Base-by-base conservation (phyloP, 352 stramenopile species). In the Phytophthora pisi region DNA sequence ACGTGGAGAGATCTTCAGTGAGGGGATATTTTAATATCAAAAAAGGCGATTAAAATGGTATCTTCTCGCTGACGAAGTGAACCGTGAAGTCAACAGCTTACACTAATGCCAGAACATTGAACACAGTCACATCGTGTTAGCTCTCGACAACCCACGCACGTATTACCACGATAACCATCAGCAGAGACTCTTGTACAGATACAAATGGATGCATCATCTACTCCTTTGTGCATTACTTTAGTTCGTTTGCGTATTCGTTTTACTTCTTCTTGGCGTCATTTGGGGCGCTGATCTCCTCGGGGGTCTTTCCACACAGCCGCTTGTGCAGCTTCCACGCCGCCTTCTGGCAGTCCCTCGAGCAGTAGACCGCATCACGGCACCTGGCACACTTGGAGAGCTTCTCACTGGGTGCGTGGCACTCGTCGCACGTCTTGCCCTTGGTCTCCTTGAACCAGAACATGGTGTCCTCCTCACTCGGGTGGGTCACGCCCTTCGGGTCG, bases 261-360 rank as follows among this genome's bases (percentile, higher is more conserved):
- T 61, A 64, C 46, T 65, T 65, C 9, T 51, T 57, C 28, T 3
- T 34, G 30, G 30, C 58, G 31, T 76, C 63, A 50, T 71, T 68
- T 20, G 49, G 53, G 26, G 61, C 66, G 11, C 49, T 78, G 42
- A 88, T 88, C 62, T 91, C 65, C 40, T 86, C 81, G 6, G 61
- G 52, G 0, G 77, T 75, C 61, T 90, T 90, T 23, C 75, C 78
- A 50, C 86, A 96, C 23, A 92, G 49, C 30, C 68, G 82, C 65
- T 96, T 96, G 66, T 94, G 88, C 13, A 92, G 53, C 63, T 79
- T 89, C 88, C 88, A 96, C 4, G 83, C 88, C 0, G 64, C 66
- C 64, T 89, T 90, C 64, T 96, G 88, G 65, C 88, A 96, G 8
- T 86, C 82, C n/a, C 85, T 78, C 4, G 88, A 96, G 71, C 88